Conservation (phyloP, 805 yeast genomes). For the Lipomyces starkeyi region DNA sequence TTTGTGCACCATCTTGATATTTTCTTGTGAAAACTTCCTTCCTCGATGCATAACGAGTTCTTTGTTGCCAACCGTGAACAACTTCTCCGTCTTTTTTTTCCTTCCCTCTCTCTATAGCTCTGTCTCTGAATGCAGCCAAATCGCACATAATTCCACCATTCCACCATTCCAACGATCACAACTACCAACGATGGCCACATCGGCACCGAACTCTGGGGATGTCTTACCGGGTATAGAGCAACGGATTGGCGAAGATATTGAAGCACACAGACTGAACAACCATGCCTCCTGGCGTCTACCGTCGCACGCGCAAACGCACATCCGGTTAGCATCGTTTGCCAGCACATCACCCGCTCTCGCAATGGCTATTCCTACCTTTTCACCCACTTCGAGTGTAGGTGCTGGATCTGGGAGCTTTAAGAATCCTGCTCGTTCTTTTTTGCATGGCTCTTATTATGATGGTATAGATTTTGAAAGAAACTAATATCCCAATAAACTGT, state of each 20-base stretch:
- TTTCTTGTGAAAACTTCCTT: too few relatives aligned
- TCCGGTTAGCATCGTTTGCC: constrained; percentile 26
- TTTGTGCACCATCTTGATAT: too few relatives aligned
- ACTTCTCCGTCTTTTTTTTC: not conserved
- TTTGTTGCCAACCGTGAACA: too few relatives aligned
- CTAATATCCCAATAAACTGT: not conserved
- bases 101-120: not conserved
- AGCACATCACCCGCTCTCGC: constrained; percentile 9
- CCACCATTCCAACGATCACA: not conserved
- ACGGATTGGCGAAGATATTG: not conserved
- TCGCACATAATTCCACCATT: not conserved
- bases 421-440: constrained; percentile 6
- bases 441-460: not conserved
- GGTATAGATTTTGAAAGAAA: not conserved
- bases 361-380: constrained; percentile 7
- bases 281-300: not conserved
- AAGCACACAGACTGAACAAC: not conserved
- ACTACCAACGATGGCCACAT: not conserved
- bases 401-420: constrained; percentile 15
- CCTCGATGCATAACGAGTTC: too few relatives aligned
- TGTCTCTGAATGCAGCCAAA: not conserved
- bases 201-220: not conserved
- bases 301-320: constrained; percentile 31
- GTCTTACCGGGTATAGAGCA: not conserved
- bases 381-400: constrained; percentile 8